Percentiles rank a stretch among this genome's conserved stretches.
phyloP scores from a whole-genome alignment of 352 stramenopile species.

The Thalassiosira ordinaria region DNA sequence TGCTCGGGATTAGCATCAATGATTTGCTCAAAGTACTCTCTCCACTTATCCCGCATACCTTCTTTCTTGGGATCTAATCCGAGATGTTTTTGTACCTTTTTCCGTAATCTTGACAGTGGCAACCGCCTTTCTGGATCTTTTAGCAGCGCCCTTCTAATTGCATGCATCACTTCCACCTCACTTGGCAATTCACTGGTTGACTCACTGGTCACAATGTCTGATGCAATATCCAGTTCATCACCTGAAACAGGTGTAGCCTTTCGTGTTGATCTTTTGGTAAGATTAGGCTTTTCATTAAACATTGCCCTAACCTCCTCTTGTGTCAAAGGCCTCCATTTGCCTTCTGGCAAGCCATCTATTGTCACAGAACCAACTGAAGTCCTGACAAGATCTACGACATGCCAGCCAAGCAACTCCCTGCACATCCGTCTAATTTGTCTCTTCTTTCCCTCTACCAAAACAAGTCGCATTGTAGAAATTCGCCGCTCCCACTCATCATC shows the following conservation, averaged over 20 bases:
- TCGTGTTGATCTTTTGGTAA: neutral
- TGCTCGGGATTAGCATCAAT: neutral
- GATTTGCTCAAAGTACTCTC: slow-evolving; percentile 6
- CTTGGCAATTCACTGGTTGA: neutral
- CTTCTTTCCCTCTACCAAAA: slow-evolving; percentile 76
- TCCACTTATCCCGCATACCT: slow-evolving; percentile 9
- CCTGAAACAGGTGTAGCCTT: neutral
- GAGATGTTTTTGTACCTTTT: neutral
- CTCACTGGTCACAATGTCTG: neutral
- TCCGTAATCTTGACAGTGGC: neutral
- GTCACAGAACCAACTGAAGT: slow-evolving; percentile 72
- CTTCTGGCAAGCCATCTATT: slow-evolving; percentile 55
- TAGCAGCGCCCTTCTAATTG: neutral
- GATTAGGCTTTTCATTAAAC: slow-evolving; percentile 13
- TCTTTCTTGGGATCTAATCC: slow-evolving; percentile 3
- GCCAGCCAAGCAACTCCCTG: slow-evolving; percentile 69
- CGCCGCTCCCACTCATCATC: neutral
- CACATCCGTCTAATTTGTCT: slow-evolving; percentile 80
- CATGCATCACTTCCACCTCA: slow-evolving; percentile 5
- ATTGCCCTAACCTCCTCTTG: slow-evolving; percentile 62
- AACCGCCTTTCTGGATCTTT: slow-evolving; percentile 3
- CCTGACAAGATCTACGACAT: slow-evolving; percentile 67
- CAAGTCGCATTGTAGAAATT: slow-evolving; percentile 58
- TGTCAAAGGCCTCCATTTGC: slow-evolving; percentile 69
- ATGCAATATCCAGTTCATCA: neutral